Evolutionary conservation across 805 yeast species (phyloP), one percentile per base, ranked within the genome.

Genomic region (Metschnikowia baotianmanensis): DNA sequence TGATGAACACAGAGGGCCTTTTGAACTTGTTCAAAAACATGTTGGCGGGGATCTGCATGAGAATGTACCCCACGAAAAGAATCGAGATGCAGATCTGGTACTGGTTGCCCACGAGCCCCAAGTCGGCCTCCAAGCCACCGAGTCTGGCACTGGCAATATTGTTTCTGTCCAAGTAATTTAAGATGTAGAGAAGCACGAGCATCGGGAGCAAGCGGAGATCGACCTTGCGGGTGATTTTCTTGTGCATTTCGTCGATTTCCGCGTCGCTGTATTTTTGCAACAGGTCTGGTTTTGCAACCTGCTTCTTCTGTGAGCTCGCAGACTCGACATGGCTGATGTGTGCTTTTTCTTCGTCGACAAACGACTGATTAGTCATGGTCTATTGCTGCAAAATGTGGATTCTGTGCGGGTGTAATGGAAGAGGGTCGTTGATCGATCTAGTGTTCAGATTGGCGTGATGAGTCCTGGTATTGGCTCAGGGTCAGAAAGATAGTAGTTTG

Each of bases 91-190:
- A 82, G 23, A 71, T 71, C 54, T 82, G 79, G 65, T 72, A 83
- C 53, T 83, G 82, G 50, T 71, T 70, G 11, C 83, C 83, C 2
- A 61, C 57, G 30, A 86, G 66, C 12, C 69, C 53, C 23, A 86
- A 59, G 41, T 80, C 83, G 1, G 54, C 61, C 16, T 70, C 69
- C 69, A 86, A 68, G 9, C 88, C 88, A 55, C 84, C 85, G 39
- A 82, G 75, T 43, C 78, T 79, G 8, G 95, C 95, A 61, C 86
- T 86, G 21, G 90, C 79, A 46, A 86, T 83, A 59, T 86, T 86
- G 44, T 86, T 90, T 60, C 95, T 71, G 59, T 86, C 95, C 55
- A 86, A 64, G 56, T 86, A 86, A 1, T 91, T 82, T 46, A 86
- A 71, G 59, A 86, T 77, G 55, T 86, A 86, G 26, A 86, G 67